phyloP scores from a whole-genome alignment of 2,329 filamentous ascomycete species.

The Eurotiales sp. region DNA sequence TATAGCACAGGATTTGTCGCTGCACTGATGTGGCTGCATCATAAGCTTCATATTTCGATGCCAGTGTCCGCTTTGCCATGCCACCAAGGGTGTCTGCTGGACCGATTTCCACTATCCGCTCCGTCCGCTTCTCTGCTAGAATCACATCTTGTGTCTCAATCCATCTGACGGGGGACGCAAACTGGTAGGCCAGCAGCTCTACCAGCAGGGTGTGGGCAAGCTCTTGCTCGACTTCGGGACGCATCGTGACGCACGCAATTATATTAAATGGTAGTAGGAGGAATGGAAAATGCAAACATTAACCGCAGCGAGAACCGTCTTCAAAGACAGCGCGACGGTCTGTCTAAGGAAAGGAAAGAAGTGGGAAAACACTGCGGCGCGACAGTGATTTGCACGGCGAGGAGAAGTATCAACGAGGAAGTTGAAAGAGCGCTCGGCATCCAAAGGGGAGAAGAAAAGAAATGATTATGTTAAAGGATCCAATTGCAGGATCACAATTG shows the following conservation, averaged over 20 bases:
- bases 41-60: constrained; percentile 97
- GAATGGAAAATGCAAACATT: constrained; percentile 9
- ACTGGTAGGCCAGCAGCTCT: constrained; percentile 98
- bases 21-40: constrained; percentile 95
- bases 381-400: constrained; percentile 2
- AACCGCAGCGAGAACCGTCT: constrained; percentile 3
- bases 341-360: constrained; percentile 8
- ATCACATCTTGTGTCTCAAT: constrained; percentile 99
- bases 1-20: constrained; percentile 97
- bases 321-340: constrained; percentile 1
- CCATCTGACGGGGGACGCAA: constrained; percentile 98
- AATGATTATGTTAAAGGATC: constrained; percentile 13
- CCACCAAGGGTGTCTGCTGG: constrained; percentile 94
- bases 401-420: constrained; percentile 6
- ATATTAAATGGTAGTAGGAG: constrained; percentile 13
- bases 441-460: constrained; percentile 16
- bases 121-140: constrained; percentile 89
- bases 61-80: constrained; percentile 94
- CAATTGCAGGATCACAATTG: too few species aligned
- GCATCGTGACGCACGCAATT: constrained; percentile 59
- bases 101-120: constrained; percentile 96
- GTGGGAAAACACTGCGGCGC: neutral
- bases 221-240: constrained; percentile 98
- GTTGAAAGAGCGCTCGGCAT: constrained; percentile 2
- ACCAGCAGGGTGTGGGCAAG: constrained; percentile 97